These are phyloP conservation scores for Penicillium digitatum DNA, from an alignment of 2,329 filamentous ascomycete genomes.

Conservation along the genomic window DNA sequence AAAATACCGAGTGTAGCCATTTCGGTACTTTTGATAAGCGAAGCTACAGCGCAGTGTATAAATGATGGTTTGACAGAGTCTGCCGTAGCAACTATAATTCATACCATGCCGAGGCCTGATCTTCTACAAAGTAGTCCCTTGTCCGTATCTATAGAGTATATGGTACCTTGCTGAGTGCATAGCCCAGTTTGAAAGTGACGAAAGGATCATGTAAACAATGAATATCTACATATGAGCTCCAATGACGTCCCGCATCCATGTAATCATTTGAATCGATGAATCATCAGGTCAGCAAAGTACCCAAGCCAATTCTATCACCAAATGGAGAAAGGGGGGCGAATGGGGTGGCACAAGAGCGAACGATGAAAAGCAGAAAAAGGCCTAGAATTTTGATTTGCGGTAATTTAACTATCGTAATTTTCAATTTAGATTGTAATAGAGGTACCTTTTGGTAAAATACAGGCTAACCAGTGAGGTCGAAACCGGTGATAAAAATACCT, in stretches of 20 bases:
- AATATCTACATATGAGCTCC: neutral
- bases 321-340: slow-evolving; percentile 15
- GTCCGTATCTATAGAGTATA: too few relatives aligned
- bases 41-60: neutral
- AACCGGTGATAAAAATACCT: slow-evolving; percentile 1
- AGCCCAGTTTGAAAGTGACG: neutral
- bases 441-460: neutral
- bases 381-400: neutral
- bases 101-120: neutral
- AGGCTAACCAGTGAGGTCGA: neutral
- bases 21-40: neutral
- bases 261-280: neutral
- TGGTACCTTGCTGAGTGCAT: slow-evolving; percentile 4
- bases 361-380: slow-evolving; percentile 15
- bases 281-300: neutral
- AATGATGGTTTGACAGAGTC: neutral
- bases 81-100: neutral
- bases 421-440: neutral
- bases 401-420: neutral
- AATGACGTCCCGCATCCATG: neutral
- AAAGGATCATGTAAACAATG: neutral
- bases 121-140: too few relatives aligned
- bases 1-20: neutral
- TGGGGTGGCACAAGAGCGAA: slow-evolving; percentile 2
- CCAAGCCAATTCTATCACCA: neutral